Evolutionary conservation across 176 grass and related monocot species (phyloP).

Genomic region (Panicum miliaceum): DNA sequence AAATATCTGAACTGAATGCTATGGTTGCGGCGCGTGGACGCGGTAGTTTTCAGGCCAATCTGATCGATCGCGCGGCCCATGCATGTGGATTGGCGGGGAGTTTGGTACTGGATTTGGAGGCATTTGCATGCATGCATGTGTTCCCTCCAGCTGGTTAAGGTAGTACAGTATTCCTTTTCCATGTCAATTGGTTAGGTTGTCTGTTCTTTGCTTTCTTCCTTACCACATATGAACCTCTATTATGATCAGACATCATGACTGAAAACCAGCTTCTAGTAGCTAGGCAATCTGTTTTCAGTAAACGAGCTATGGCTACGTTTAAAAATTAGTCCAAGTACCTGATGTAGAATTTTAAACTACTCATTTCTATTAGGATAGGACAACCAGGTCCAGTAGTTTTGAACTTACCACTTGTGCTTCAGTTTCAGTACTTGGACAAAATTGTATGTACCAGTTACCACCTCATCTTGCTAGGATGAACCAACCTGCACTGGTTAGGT

Average conservation of each 20-base stretch:
- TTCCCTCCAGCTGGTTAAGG: conserved; percentile 2
- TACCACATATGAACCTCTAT: not conserved
- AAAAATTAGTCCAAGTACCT: not conserved
- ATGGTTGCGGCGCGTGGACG: not conserved
- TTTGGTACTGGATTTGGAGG: conserved; percentile 25
- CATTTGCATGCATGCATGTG: not conserved
- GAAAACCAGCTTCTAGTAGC: not conserved
- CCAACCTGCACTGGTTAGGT: conserved; percentile 31
- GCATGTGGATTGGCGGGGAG: not conserved
- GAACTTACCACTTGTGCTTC: too few relatives aligned
- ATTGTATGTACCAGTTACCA: not conserved
- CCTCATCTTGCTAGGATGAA: not conserved
- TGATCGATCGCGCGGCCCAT: not conserved
- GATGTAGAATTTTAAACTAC: not conserved
- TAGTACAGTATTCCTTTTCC: not conserved
- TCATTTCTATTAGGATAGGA: not conserved
- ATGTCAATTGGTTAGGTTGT: conserved; percentile 18
- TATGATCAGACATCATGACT: conserved; percentile 15
- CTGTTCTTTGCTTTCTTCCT: not conserved
- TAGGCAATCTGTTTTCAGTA: not conserved
- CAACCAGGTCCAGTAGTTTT: too few relatives aligned
- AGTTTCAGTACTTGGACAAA: not conserved
- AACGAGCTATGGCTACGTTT: not conserved
- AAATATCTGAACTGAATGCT: conserved; percentile 23
- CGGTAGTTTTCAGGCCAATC: not conserved